Evolutionary conservation across 345 rosid genomes (phyloP), one percentile per base, ranked within the genome.

Genomic region (Dipteronia dyeriana): DNA sequence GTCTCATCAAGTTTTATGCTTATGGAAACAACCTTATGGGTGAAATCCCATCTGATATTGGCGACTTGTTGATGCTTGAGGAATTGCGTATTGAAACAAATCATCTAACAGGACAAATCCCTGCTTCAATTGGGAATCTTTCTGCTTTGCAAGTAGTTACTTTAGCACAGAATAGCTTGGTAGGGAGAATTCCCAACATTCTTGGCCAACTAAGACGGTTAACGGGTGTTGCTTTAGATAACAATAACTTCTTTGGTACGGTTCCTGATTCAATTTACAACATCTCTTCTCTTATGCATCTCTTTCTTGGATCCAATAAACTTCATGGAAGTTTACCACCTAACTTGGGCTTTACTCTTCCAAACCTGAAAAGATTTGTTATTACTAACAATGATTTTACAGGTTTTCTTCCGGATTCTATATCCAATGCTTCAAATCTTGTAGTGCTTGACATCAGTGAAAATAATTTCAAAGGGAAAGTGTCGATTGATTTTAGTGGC

Each of bases 211-310:
- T 31, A 7, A 76, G 71, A 2, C 5, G 51, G 5, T 56, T 82
- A 19, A 14, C 0, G 0, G 0, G 0, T 0, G 56, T 78, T 7
- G 0, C 0, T 0, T 3, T 73, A 0, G 22, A 16, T 0, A 0
- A 0, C 0, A 69, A 63, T 49, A 7, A 68, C 1, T 59, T 83
- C n/a, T 20, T 63, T 0, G 81, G 82, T 5, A 68, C 0, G 1
- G 13, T 83, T 59, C 82, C 88, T 65, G 59, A 39, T 20, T 51
- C 85, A 1, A 4, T 83, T 10, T 67, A 11, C n/a, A 81, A 79
- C 7, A 1, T 79, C 23, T 84, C 80, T 0, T 63, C 75, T 1
- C 5, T 82, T 1, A 2, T 0, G 2, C 0, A 3, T 3, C 0
- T 13, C 17, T 79, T 1, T 9, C 22, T n/a, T 4, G 2, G 0